phyloP scores from a whole-genome alignment of 768 basidiomycete species.

The Mycena venus region DNA sequence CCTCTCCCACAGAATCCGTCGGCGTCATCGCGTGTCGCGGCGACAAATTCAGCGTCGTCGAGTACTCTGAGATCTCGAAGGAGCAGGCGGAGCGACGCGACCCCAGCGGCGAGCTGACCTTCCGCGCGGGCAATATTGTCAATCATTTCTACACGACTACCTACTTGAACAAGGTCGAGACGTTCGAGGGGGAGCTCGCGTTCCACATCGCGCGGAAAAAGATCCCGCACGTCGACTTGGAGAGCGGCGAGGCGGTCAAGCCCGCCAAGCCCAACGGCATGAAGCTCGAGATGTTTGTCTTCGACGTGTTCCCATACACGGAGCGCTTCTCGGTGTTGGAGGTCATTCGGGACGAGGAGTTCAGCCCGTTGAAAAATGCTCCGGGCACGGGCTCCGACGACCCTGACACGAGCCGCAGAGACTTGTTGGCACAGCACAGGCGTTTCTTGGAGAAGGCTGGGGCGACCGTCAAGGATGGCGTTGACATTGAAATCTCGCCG shows the following conservation, averaged over 20 bases:
- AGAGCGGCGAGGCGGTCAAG: conserved; percentile 78
- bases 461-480: conserved; percentile 75
- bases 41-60: conserved; percentile 91
- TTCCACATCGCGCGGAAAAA: conserved; percentile 99
- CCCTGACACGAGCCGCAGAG: conserved; percentile 90
- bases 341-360: conserved; percentile 90
- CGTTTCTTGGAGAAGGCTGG: conserved; percentile 88
- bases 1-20: conserved; percentile 88
- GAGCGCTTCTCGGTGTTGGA: conserved; percentile 88
- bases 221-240: conserved; percentile 85
- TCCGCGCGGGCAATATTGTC: conserved; percentile 96
- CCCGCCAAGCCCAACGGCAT: conserved; percentile 96
- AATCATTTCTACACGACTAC: conserved; percentile 97
- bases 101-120: conserved; percentile 81
- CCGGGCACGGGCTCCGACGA: conserved; percentile 93
- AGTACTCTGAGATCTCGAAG: conserved; percentile 95
- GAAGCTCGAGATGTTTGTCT: conserved; percentile 99
- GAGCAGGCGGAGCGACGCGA: conserved; percentile 88
- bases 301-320: conserved; percentile 98
- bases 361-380: conserved; percentile 97
- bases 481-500: conserved; percentile 93
- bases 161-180: conserved; percentile 83
- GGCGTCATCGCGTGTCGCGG: conserved; percentile 92
- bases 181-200: conserved; percentile 89
- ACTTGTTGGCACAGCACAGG: conserved; percentile 89